Evolutionary conservation across 805 yeast species (phyloP).

Genomic region (Metschnikowia borealis): DNA sequence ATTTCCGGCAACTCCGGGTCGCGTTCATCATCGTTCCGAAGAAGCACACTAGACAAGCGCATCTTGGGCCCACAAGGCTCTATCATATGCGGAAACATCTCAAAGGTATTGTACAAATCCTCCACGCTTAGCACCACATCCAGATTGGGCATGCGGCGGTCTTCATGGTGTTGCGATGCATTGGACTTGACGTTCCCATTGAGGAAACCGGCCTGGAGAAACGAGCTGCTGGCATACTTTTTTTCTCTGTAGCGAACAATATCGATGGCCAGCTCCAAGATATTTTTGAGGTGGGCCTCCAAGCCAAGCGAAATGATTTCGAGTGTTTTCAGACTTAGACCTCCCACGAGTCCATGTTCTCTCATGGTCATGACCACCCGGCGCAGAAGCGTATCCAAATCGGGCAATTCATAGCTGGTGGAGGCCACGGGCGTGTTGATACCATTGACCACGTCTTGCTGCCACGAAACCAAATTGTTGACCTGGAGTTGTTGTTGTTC

Average conservation of each 20-base stretch:
- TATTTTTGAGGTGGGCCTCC: conserved; percentile 70
- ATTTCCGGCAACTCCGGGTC: conserved; percentile 27
- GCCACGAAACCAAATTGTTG: conserved; percentile 70
- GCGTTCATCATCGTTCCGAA: conserved; percentile 52
- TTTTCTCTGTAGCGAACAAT: conserved; percentile 58
- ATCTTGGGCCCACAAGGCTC: conserved; percentile 64
- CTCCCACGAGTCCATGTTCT: conserved; percentile 85
- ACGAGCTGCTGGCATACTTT: conserved; percentile 38
- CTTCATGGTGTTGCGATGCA: neutral
- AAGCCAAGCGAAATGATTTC: conserved; percentile 77
- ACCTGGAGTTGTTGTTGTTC: conserved; percentile 43
- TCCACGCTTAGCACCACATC: conserved; percentile 54
- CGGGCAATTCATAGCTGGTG: conserved; percentile 81
- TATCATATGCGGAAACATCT: conserved; percentile 59
- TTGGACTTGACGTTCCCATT: conserved; percentile 1
- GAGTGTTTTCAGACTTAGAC: conserved; percentile 71
- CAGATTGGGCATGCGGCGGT: neutral
- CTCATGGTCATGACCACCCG: conserved; percentile 79
- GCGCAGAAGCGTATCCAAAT: conserved; percentile 59
- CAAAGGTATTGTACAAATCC: conserved; percentile 62
- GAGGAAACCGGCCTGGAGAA: conserved; percentile 23
- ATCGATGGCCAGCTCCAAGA: conserved; percentile 73
- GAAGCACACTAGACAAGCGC: conserved; percentile 44
- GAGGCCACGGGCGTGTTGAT: conserved; percentile 75
- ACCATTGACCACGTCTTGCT: conserved; percentile 86